Base-by-base conservation (phyloP, 371 early-diverging fungal species). In the Capillidium heterosporum region DNA sequence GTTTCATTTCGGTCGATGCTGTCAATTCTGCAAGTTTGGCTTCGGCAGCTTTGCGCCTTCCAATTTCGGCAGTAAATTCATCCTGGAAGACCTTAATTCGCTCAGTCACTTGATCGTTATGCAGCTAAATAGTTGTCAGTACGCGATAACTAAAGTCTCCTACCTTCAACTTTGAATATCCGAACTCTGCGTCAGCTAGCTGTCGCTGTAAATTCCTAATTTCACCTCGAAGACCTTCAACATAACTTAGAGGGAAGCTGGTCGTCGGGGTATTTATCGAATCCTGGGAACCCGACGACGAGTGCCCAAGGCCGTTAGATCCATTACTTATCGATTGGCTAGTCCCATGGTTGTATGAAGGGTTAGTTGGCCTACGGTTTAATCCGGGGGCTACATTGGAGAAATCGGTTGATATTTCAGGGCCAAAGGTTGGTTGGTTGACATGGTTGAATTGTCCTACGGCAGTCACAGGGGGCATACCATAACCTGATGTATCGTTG, bases 81-180 rank as follows among this genome's bases (percentile, higher is more conserved):
- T 61, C 57, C 31, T 61, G 55, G 43, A 48, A 55, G n/a, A 57
- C 56, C 27, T 43, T 48, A 42, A 56, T 50, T 13, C 56, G 23
- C 46, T 56, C 56, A 10, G 58, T 56, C 13, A 17, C 39, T 48
- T 58, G 58, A 43, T 59, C 59, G 21, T 26, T 47, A 17, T 56
- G 52, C 54, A 59, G 28, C 47, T 48, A 27, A n/a, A 43, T 19
- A 39, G 27, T 55, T 40, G 13, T 1, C 27, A 19, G 47, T 44
- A n/a, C 32, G 7, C 11, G 11, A 57, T 32, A 15, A 24, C 17
- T 50, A 23, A 32, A 50, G 10, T 21, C n/a, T 11, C 5, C 40
- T 59, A 58, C 59, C 59, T 63, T 58, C 39, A 63, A 57, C 27
- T 57, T 57, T 27, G 52, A 35, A 49, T 48, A 54, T 17, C 56